These are phyloP conservation scores for Kodamaea sagamina DNA, from an alignment of 805 yeast species.

Conservation along the genomic window DNA sequence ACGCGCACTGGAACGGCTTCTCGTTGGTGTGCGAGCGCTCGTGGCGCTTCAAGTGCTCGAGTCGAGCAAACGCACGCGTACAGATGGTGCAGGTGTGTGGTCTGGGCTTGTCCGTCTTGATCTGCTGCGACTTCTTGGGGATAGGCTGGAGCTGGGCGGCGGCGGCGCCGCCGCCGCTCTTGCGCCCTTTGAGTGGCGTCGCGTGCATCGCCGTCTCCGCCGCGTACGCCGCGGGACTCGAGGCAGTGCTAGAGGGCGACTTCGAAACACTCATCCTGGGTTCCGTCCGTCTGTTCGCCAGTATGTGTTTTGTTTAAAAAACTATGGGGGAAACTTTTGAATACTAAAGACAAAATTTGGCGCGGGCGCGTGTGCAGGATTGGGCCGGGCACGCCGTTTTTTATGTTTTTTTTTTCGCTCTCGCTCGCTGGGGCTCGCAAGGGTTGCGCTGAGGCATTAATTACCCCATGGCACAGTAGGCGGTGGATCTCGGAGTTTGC, in stretches of 20 bases:
- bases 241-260: constrained; percentile 16
- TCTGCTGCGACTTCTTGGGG: constrained; percentile 79
- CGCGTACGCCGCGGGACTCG: constrained; percentile 15
- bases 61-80: constrained; percentile 92
- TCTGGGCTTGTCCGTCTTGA: constrained; percentile 90
- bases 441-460: neutral
- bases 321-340: neutral
- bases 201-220: constrained; percentile 8
- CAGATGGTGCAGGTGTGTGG: constrained; percentile 91
- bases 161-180: constrained; percentile 4
- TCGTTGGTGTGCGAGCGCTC: constrained; percentile 87
- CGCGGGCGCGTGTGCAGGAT: constrained; percentile 3
- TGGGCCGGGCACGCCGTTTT: neutral
- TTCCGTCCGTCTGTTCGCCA: neutral
- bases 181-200: constrained; percentile 7
- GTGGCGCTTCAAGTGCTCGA: constrained; percentile 92
- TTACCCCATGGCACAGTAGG: neutral
- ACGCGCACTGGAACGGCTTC: constrained; percentile 92
- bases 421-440: too few relatives aligned
- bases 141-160: constrained; percentile 56
- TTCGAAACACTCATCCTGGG: constrained; percentile 15
- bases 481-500: neutral
- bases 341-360: neutral
- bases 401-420: neutral
- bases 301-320: constrained; percentile 2